These are phyloP conservation scores for Zizania palustris DNA, from an alignment of 202 grass and related monocot genomes.

Conservation along the genomic window DNA sequence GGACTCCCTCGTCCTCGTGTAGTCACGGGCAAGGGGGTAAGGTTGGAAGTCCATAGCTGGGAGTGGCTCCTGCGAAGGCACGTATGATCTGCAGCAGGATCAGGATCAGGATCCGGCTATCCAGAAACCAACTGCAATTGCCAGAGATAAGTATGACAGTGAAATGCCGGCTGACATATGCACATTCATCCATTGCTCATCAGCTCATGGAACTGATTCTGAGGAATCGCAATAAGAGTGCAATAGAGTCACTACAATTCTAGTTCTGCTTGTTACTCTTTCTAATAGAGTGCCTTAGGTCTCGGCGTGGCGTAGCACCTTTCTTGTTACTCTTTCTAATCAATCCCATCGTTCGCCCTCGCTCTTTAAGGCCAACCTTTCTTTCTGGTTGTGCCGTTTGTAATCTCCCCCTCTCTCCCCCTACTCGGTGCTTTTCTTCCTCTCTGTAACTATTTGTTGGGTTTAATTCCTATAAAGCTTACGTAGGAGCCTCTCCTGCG, in stretches of 20 bases:
- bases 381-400: too few relatives aligned
- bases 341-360: too few relatives aligned
- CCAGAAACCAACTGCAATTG: neutral
- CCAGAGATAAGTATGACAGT: constrained; percentile 13
- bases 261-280: too few relatives aligned
- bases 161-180: neutral
- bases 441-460: too few relatives aligned
- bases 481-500: too few relatives aligned
- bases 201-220: neutral
- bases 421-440: too few relatives aligned
- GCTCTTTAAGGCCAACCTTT: too few relatives aligned
- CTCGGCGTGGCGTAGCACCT: too few relatives aligned
- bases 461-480: too few relatives aligned
- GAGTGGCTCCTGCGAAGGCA: constrained; percentile 4
- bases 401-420: too few relatives aligned
- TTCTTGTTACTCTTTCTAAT: too few relatives aligned
- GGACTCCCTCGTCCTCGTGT: neutral
- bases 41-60: neutral
- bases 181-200: neutral
- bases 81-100: constrained; percentile 5
- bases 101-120: constrained; percentile 12
- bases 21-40: neutral
- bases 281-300: too few relatives aligned
- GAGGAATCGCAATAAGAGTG: neutral
- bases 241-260: neutral